Conservation (phyloP, 495 filamentous ascomycete genomes). For the Trichoderma reesei region DNA sequence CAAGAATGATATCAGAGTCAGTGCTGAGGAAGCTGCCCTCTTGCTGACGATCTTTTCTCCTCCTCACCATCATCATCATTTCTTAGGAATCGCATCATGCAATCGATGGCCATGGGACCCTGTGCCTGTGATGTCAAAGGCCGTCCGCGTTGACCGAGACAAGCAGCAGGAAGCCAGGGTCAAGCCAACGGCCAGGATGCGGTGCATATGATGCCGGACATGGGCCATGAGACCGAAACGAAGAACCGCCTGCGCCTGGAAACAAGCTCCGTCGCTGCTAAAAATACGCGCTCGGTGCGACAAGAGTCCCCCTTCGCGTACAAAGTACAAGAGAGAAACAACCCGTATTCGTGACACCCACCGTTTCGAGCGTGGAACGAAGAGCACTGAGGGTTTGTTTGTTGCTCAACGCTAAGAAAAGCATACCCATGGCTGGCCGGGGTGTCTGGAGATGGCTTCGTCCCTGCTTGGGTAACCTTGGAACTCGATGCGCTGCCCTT, state of each 20-base stretch:
- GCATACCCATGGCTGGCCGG: not conserved
- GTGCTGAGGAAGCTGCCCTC: too few species aligned
- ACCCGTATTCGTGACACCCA: not conserved
- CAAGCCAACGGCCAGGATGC: not conserved
- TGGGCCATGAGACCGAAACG: not conserved
- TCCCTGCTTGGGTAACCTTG: too few species aligned
- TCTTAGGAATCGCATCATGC: not conserved
- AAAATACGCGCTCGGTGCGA: not conserved
- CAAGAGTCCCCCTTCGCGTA: constrained; percentile 1
- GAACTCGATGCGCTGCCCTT: too few species aligned
- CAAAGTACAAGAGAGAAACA: constrained; percentile 1
- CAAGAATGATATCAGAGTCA: too few species aligned
- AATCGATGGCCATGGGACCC: not conserved
- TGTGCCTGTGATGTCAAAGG: not conserved
- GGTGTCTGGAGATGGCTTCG: too few species aligned
- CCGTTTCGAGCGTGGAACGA: not conserved
- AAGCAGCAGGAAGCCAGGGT: not conserved
- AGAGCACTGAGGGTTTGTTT: not conserved
- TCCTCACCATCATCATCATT: too few species aligned
- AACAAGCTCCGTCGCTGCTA: not conserved
- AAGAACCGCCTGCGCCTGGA: too few species aligned
- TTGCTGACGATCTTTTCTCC: not conserved
- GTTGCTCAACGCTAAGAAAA: not conserved
- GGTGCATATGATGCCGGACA: not conserved
- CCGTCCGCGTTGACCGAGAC: not conserved